Base-by-base conservation (phyloP, 2,329 filamentous ascomycete species). In the Karstenula rhodostoma region DNA sequence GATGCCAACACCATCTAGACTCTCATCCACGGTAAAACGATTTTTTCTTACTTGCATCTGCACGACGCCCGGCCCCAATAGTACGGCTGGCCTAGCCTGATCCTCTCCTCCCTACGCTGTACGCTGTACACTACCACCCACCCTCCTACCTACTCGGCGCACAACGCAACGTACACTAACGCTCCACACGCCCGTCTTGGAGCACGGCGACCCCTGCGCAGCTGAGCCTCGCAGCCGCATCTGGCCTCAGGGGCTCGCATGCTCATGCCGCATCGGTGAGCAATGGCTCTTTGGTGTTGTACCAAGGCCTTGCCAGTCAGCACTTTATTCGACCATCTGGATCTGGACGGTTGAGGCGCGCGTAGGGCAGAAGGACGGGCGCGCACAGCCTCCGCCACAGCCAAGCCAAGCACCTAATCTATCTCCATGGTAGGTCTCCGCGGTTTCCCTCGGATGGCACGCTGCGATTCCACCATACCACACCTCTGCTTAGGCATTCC, bases 181-280 rank as follows among this genome's bases (percentile, higher is more conserved):
- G 51, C 51, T 44, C 6, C 17, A 43, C 6, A 54, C 37, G 51
- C 51, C 33, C 23, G 50, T 35, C 22, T 29, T 47, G 44, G 12
- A 47, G 44, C 44, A 47, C 23, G n/a, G 22, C 32, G 22, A 42
- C 35, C 50, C 33, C 37, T 43, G 37, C 51, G 51, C 37, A 54
- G 51, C 51, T 54, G 51, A 54, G 51, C 51, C 51, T 54, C 51
- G n/a, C 23, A 54, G 51, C 51, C 37, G 51, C 51, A 54, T 54
- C 51, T 54, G n/a, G 25, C 8, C 50, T 15, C 37, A 33, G 37
- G 50, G 50, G 23, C 33, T 53, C 50, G 50, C 50, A 53, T 53
- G 37, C 35, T 19, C 23, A 27, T 27, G n/a, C 50, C 35, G 37
- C 13, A 42, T 43, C 23, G 37, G 37, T 43, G 50, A 15, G 25